Conservation (phyloP, 1,284 basidiomycete genomes). For the Malassezia obtusa region DNA sequence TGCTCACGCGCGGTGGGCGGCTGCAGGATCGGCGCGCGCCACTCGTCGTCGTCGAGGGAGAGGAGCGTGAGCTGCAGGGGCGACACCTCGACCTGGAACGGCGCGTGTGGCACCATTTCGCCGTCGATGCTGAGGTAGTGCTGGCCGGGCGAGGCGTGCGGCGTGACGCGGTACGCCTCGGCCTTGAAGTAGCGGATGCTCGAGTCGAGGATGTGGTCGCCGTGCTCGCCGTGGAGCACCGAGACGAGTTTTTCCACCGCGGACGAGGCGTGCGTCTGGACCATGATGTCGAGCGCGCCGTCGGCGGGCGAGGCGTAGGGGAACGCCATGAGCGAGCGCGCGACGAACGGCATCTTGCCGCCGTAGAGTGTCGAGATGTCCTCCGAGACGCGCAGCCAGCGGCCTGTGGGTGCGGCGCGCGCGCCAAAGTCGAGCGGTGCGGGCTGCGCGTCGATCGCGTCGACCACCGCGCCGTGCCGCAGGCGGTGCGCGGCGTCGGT, state of each 20-base stretch:
- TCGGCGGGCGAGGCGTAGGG: slow-evolving; percentile 38
- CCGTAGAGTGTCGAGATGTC: slow-evolving; percentile 35
- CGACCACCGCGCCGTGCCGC: slow-evolving; percentile 3
- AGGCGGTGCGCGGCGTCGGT: neutral
- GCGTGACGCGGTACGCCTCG: slow-evolving; percentile 39
- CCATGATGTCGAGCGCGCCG: slow-evolving; percentile 34
- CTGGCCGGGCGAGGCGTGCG: slow-evolving; percentile 25
- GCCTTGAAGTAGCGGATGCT: slow-evolving; percentile 38
- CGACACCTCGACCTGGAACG: slow-evolving; percentile 69
- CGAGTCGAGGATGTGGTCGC: slow-evolving; percentile 30
- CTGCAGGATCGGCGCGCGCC: slow-evolving; percentile 5
- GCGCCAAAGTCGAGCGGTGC: neutral
- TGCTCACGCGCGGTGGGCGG: neutral
- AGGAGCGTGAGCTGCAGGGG: slow-evolving; percentile 3
- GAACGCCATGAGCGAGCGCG: slow-evolving; percentile 43
- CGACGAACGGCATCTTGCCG: slow-evolving; percentile 43
- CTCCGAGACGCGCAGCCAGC: slow-evolving; percentile 27
- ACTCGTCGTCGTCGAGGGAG: slow-evolving; percentile 11
- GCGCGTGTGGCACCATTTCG: slow-evolving; percentile 67
- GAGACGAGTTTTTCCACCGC: slow-evolving; percentile 24
- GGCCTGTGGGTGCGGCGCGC: neutral
- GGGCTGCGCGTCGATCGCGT: neutral
- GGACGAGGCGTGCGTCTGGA: slow-evolving; percentile 24
- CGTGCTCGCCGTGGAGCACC: slow-evolving; percentile 29
- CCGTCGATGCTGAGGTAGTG: slow-evolving; percentile 59